phyloP scores from a whole-genome alignment of 2,329 filamentous ascomycete genomes.

The Saccharata proteae region DNA sequence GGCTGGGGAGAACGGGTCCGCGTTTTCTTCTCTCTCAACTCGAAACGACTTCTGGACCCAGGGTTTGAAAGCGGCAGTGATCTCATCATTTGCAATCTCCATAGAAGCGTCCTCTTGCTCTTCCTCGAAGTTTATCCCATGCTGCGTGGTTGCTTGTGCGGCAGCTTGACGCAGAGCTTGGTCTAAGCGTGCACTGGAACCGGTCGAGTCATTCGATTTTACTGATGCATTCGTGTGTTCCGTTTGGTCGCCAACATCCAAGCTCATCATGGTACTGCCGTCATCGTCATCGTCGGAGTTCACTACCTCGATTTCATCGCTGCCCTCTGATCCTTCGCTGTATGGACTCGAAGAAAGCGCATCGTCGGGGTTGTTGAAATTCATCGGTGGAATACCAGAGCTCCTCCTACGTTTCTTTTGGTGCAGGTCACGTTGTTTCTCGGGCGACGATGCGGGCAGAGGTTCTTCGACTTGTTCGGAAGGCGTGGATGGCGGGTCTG shows the following conservation, averaged over 20 bases:
- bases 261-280: conserved; percentile 68
- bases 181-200: conserved; percentile 63
- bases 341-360: conserved; percentile 69
- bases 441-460: conserved; percentile 46
- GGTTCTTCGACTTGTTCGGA: conserved; percentile 49
- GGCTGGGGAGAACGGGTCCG: conserved; percentile 37
- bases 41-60: conserved; percentile 50
- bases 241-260: conserved; percentile 58
- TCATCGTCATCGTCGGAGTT: conserved; percentile 52
- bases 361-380: conserved; percentile 51
- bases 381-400: conserved; percentile 53
- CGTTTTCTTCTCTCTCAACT: conserved; percentile 26
- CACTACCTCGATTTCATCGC: conserved; percentile 43
- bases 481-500: conserved; percentile 49
- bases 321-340: conserved; percentile 40
- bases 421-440: conserved; percentile 52
- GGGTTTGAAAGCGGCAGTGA: conserved; percentile 62
- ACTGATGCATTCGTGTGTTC: conserved; percentile 53
- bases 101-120: conserved; percentile 42
- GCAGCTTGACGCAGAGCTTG: conserved; percentile 66
- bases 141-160: conserved; percentile 60
- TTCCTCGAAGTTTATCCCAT: conserved; percentile 46
- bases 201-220: conserved; percentile 44
- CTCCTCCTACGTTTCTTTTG: conserved; percentile 49
- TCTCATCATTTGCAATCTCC: conserved; percentile 48